Percentiles rank a stretch among this genome's conserved stretches.
phyloP scores from a whole-genome alignment of 2,329 filamentous ascomycete species.

The Cadophora gregata region DNA sequence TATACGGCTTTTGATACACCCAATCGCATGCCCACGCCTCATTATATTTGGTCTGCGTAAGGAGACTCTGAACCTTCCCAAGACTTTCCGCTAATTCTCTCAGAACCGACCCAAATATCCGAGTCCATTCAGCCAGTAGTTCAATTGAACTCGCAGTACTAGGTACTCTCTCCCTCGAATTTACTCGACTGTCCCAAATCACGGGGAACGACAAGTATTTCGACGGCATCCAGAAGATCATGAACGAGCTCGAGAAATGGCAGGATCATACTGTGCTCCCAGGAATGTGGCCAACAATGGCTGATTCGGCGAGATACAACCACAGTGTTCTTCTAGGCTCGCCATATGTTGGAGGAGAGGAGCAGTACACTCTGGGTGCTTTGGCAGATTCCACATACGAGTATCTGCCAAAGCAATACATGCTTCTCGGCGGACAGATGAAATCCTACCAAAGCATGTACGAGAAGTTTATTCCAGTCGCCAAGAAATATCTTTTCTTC shows the following conservation, averaged over 20 bases:
- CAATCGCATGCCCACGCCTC: slow-evolving; percentile 53
- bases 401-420: slow-evolving; percentile 63
- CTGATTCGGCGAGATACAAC: slow-evolving; percentile 53
- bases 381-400: slow-evolving; percentile 65
- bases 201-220: slow-evolving; percentile 67
- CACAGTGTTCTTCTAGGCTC: slow-evolving; percentile 32
- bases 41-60: slow-evolving; percentile 40
- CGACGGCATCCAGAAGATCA: slow-evolving; percentile 64
- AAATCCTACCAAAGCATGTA: slow-evolving; percentile 48
- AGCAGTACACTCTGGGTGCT: slow-evolving; percentile 62
- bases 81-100: neutral
- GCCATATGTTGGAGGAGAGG: slow-evolving; percentile 60
- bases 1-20: slow-evolving; percentile 57
- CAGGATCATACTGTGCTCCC: slow-evolving; percentile 63
- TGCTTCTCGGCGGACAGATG: slow-evolving; percentile 40
- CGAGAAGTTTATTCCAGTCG: slow-evolving; percentile 52
- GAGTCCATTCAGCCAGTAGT: slow-evolving; percentile 62
- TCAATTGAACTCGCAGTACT: slow-evolving; percentile 62
- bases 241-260: slow-evolving; percentile 59
- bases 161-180: slow-evolving; percentile 65
- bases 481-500: slow-evolving; percentile 53
- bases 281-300: slow-evolving; percentile 65
- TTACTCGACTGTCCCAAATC: slow-evolving; percentile 68
- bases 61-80: slow-evolving; percentile 1
- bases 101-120: slow-evolving; percentile 48